Conservation (phyloP, 768 basidiomycete genomes). For the Hygrocybe punicea region DNA sequence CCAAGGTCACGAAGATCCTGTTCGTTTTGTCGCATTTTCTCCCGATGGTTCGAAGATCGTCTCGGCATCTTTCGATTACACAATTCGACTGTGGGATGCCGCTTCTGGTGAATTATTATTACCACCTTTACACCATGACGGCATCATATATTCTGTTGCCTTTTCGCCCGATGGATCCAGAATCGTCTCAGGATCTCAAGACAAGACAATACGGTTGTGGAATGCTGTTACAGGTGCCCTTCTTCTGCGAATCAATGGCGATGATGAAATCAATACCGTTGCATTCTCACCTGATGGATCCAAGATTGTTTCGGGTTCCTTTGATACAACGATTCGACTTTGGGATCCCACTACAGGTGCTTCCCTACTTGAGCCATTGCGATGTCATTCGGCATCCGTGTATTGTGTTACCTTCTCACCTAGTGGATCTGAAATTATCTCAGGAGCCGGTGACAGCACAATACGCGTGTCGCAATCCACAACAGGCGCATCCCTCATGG, state of each 20-base stretch:
- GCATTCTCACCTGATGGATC: slow-evolving; percentile 51
- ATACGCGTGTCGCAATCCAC: too few species aligned
- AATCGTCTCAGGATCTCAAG: slow-evolving; percentile 17
- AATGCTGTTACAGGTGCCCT: slow-evolving; percentile 1
- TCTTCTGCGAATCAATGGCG: background rate
- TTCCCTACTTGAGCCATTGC: background rate
- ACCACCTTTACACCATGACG: background rate
- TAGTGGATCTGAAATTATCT: background rate
- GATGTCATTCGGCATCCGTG: background rate
- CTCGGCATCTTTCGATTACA: background rate
- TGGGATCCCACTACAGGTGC: slow-evolving; percentile 3
- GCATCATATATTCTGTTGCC: slow-evolving; percentile 8
- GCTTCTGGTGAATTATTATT: too few species aligned
- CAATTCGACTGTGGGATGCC: background rate
- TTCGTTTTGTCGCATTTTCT: slow-evolving; percentile 7
- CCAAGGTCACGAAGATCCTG: background rate
- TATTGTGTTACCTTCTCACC: background rate
- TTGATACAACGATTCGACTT: slow-evolving; percentile 49
- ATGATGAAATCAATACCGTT: slow-evolving; percentile 23
- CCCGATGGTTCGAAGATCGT: slow-evolving; percentile 6
- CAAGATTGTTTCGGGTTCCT: slow-evolving; percentile 47
- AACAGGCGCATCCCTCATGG: too few species aligned
- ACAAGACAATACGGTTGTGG: slow-evolving; percentile 17
- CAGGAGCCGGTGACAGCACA: background rate
- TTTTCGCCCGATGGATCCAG: slow-evolving; percentile 15